Evolutionary conservation across 495 filamentous ascomycete species (phyloP).

Genomic region (Hypoxylon fuscum): DNA sequence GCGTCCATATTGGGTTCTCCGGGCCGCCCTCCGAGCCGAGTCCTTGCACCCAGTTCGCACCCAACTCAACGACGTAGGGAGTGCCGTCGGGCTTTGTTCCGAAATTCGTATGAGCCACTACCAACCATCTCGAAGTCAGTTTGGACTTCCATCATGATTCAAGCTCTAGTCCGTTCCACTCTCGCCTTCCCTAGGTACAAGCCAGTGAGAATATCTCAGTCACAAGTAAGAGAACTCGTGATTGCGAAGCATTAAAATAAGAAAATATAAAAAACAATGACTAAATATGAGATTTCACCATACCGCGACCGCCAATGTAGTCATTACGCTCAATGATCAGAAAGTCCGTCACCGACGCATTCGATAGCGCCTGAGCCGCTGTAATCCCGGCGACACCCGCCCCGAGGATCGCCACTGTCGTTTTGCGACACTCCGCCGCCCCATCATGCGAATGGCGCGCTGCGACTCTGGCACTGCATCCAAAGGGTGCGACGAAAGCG

Average conservation of each 20-base stretch:
- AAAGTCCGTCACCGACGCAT: conserved; percentile 73
- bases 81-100: conserved; percentile 61
- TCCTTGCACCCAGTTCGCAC: conserved; percentile 81
- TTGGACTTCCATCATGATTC: background rate
- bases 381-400: conserved; percentile 75
- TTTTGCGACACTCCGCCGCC: conserved; percentile 43
- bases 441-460: conserved; percentile 3
- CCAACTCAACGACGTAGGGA: conserved; percentile 70
- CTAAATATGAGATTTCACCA: conserved; percentile 1
- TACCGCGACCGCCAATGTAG: conserved; percentile 67
- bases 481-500: conserved; percentile 23
- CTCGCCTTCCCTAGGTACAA: no score
- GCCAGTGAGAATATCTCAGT: no score
- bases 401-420: conserved; percentile 60
- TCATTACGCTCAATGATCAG: conserved; percentile 73
- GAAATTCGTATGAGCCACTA: conserved; percentile 63
- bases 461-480: conserved; percentile 3
- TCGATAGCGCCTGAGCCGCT: conserved; percentile 73
- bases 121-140: conserved; percentile 28
- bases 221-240: no score
- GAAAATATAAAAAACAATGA: no score
- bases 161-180: no score
- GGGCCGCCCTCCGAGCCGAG: conserved; percentile 64
- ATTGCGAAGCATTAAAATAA: no score
- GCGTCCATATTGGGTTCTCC: conserved; percentile 75